Conservation (phyloP, 2,329 filamentous ascomycete genomes). For the Monilinia vaccinii-corymbosi region DNA sequence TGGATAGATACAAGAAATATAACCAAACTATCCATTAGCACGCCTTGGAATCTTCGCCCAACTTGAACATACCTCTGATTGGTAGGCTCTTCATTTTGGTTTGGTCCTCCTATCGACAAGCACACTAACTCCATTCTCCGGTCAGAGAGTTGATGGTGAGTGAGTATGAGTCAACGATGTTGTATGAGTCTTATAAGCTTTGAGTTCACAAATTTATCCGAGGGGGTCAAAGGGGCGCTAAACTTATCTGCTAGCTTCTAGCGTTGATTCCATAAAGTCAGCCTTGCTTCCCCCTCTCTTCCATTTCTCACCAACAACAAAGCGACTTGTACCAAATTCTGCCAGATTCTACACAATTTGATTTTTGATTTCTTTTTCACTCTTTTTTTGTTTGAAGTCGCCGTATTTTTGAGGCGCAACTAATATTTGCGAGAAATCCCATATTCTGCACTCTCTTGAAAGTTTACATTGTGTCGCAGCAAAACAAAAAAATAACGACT, state of each 20-base stretch:
- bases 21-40: not conserved
- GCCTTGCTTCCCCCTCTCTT: not conserved
- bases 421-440: not conserved
- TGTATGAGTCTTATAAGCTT: not conserved
- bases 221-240: not conserved
- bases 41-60: not conserved
- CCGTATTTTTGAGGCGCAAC: slow-evolving; percentile 27
- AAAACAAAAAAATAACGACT: slow-evolving; percentile 8
- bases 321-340: not conserved
- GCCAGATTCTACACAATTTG: not conserved
- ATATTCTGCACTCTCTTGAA: not conserved
- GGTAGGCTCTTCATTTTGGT: not conserved
- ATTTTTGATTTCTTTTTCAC: not conserved
- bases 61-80: not conserved
- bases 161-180: not conserved
- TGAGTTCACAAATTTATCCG: slow-evolving; percentile 1
- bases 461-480: not conserved
- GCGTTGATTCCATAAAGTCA: slow-evolving; percentile 1
- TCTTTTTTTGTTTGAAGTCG: slow-evolving; percentile 25
- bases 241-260: not conserved
- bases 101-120: not conserved
- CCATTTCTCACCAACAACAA: not conserved
- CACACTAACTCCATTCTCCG: not conserved
- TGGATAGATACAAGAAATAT: not conserved
- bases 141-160: not conserved